Base-by-base conservation (phyloP, 495 filamentous ascomycete species). In the Trichoderma erinaceum region DNA sequence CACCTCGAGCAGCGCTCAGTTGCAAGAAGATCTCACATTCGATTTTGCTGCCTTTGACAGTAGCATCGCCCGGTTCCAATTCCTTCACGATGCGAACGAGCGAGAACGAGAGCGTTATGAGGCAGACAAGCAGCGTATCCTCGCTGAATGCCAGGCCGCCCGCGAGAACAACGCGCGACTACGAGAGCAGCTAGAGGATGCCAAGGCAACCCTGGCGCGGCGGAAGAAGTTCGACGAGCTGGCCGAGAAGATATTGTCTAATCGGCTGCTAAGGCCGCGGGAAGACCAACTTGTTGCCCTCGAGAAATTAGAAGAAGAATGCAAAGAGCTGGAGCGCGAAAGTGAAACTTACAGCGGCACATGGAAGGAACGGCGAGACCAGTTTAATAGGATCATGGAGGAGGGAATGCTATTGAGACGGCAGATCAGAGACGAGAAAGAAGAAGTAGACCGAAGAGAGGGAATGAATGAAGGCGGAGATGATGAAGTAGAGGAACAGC, bases 351-450 rank as follows among this genome's bases (percentile, higher is more conserved):
- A 95, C 77, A 88, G 87, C 12, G 82, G 81, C 64, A 96, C 92
- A 4, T 98, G 94, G 94, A 79, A 84, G 21, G 92, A 96, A 75
- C 83, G 96, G 43, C 78, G 92, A 50, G 89, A 90, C 72, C 92
- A 97, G 78, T 99, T 98, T 77, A 90, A 89, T 15, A 83, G 87
- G 70, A 95, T 99, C 74, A 90, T 97, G 68, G 92, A 93, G 48
- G 93, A 98, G 81, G 90, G 92, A 5, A 90, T 90, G 87, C 84
- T 91, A 69, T 83, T 98, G 71, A 83, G 93, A 64, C 85, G 89
- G 41, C 79, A 96, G 72, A 98, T 99, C 71, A 86, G 92, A 52
- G 93, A 97, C 77, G 93, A 97, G 81, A 97, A 97, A 77, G 95
- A 98, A 75, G 95, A 97, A 78, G 81, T 85, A 4, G 85, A 88